phyloP scores from a whole-genome alignment of 495 filamentous ascomycete genomes.

The Daldinia decipiens region DNA sequence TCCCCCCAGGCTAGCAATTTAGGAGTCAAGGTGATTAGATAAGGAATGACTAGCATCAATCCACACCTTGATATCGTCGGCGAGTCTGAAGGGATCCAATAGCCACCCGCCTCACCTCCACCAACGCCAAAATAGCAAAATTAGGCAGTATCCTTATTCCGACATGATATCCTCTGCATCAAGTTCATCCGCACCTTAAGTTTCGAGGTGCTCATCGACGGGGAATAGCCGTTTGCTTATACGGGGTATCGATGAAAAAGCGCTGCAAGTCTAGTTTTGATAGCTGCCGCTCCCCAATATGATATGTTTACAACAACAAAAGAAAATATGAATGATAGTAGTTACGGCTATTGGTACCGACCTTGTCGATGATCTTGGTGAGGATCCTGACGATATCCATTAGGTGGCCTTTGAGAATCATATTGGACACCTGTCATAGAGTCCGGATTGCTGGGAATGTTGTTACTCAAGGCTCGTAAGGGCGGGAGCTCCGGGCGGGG shows the following conservation, averaged over 20 bases:
- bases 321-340: slow-evolving; percentile 31
- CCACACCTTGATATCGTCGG: slow-evolving; percentile 11
- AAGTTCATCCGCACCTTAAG: slow-evolving; percentile 33
- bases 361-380: slow-evolving; percentile 33
- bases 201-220: slow-evolving; percentile 29
- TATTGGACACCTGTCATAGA: slow-evolving; percentile 68
- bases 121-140: slow-evolving; percentile 38
- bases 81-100: slow-evolving; percentile 17
- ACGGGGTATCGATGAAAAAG: slow-evolving; percentile 41
- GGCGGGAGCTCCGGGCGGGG: slow-evolving; percentile 60
- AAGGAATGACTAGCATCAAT: slow-evolving; percentile 10
- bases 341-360: slow-evolving; percentile 36
- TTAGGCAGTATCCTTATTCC: slow-evolving; percentile 35
- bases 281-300: slow-evolving; percentile 29
- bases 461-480: slow-evolving; percentile 50
- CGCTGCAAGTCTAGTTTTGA: slow-evolving; percentile 32
- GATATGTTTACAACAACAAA: slow-evolving; percentile 38
- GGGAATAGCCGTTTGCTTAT: slow-evolving; percentile 29
- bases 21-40: slow-evolving; percentile 18
- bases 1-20: neutral
- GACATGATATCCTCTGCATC: slow-evolving; percentile 34
- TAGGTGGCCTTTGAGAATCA: slow-evolving; percentile 49
- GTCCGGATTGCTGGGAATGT: slow-evolving; percentile 50
- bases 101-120: slow-evolving; percentile 21
- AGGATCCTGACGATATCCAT: neutral